phyloP scores from a whole-genome alignment of 2,329 filamentous ascomycete species.

The Blastomyces parvus region DNA sequence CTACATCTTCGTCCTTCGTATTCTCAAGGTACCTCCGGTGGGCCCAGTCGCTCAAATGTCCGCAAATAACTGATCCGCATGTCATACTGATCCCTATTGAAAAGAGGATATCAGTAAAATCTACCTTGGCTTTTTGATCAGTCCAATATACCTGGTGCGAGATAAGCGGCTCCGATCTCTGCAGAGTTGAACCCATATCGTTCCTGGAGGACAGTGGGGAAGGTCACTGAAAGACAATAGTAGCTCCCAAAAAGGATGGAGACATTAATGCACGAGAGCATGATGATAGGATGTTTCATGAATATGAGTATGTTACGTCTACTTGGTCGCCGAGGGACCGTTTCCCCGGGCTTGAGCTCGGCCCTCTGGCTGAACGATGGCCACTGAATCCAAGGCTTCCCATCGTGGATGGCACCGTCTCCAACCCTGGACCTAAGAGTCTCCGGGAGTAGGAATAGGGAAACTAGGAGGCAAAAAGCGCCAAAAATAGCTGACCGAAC shows the following conservation, averaged over 20 bases:
- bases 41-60: conserved; percentile 5
- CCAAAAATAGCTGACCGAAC: conserved; percentile 21
- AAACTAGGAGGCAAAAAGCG: conserved; percentile 20
- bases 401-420: conserved; percentile 26
- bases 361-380: conserved; percentile 1
- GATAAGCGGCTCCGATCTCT: conserved; percentile 29
- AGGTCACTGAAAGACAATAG: conserved; percentile 25
- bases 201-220: conserved; percentile 24
- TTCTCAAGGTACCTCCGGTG: conserved; percentile 1
- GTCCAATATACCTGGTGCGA: conserved; percentile 17
- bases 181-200: conserved; percentile 29
- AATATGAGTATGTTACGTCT: conserved; percentile 22
- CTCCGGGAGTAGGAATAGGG: conserved; percentile 38
- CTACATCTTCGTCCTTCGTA: not conserved
- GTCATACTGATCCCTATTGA: conserved; percentile 3
- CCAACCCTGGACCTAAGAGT: conserved; percentile 39
- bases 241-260: conserved; percentile 29
- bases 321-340: conserved; percentile 23
- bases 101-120: not conserved
- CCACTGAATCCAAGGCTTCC: conserved; percentile 16
- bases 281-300: conserved; percentile 27
- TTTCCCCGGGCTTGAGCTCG: not conserved
- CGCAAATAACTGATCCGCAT: conserved; percentile 6
- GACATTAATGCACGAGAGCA: conserved; percentile 27
- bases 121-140: not conserved